Evolutionary conservation across 352 stramenopile genomes (phyloP).

Genomic region (Lagenidium sp.): DNA sequence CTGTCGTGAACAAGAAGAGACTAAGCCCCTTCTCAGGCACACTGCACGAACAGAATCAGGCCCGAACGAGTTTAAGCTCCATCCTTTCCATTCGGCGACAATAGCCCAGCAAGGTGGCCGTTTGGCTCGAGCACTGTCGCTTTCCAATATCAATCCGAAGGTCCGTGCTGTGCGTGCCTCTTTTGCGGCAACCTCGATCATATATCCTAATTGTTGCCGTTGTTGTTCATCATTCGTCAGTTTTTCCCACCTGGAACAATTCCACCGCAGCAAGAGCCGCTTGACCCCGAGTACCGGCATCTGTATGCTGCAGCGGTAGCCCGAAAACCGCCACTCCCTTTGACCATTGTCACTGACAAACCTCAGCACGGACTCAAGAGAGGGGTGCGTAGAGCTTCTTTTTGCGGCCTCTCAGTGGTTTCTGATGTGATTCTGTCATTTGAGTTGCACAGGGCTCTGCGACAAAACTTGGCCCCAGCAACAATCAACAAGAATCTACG

Average conservation of each 20-base stretch:
- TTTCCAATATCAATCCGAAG: slow-evolving; percentile 4
- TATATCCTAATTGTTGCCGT: not conserved
- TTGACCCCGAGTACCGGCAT: slow-evolving; percentile 46
- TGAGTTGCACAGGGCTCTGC: no score
- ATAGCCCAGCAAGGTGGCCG: slow-evolving; percentile 1
- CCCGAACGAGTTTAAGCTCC: slow-evolving; percentile 8
- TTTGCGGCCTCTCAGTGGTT: no score
- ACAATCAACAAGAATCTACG: no score
- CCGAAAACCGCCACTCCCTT: slow-evolving; percentile 9
- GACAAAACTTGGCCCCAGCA: no score
- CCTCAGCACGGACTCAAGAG: not conserved
- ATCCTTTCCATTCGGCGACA: slow-evolving; percentile 6
- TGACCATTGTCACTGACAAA: slow-evolving; percentile 7
- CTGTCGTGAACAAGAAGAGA: no score
- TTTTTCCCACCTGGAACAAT: slow-evolving; percentile 36
- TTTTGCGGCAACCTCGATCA: not conserved
- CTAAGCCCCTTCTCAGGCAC: no score
- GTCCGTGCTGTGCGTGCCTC: not conserved
- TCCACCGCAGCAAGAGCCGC: slow-evolving; percentile 23
- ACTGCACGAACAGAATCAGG: no score
- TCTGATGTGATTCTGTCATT: no score
- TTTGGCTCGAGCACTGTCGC: slow-evolving; percentile 1
- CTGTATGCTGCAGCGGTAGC: slow-evolving; percentile 19
- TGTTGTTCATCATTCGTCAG: slow-evolving; percentile 4
- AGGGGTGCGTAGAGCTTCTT: no score